Conservation (phyloP, 805 yeast genomes). For the Danielia reshetovae region DNA sequence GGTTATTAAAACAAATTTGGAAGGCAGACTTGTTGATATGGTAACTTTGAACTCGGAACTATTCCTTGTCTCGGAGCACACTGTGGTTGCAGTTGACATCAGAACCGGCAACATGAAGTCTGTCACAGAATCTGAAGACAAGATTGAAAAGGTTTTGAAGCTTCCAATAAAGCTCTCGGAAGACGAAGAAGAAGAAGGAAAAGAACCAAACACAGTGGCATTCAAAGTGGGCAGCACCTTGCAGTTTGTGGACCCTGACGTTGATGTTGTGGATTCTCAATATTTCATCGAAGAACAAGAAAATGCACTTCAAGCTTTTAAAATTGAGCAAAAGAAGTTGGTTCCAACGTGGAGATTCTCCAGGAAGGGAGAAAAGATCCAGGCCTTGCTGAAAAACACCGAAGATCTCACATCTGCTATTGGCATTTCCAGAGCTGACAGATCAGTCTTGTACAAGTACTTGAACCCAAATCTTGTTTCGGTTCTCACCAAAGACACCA, state of each 20-base stretch:
- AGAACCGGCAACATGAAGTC: constrained; percentile 9
- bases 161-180: not conserved
- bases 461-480: constrained; percentile 65
- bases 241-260: constrained; percentile 2
- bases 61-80: constrained; percentile 8
- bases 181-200: constrained; percentile 1
- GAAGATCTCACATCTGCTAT: constrained; percentile 41
- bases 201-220: constrained; percentile 6
- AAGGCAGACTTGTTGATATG: constrained; percentile 7
- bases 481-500: constrained; percentile 35
- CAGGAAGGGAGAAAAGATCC: constrained; percentile 13
- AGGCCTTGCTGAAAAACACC: constrained; percentile 20
- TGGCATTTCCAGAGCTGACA: constrained; percentile 66
- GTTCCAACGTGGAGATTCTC: constrained; percentile 29
- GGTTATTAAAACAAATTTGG: constrained; percentile 9
- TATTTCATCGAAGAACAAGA: constrained; percentile 13
- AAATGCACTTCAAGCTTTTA: constrained; percentile 20
- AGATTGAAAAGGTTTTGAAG: constrained; percentile 4
- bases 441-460: constrained; percentile 79
- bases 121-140: not conserved
- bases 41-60: constrained; percentile 6
- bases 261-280: constrained; percentile 5
- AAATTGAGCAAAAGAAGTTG: constrained; percentile 12
- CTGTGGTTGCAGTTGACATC: constrained; percentile 10
- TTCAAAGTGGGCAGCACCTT: constrained; percentile 6